Percentiles rank a stretch among this genome's conserved stretches.
Conservation (phyloP, 352 stramenopile genomes). For the Pythium sp. region DNA sequence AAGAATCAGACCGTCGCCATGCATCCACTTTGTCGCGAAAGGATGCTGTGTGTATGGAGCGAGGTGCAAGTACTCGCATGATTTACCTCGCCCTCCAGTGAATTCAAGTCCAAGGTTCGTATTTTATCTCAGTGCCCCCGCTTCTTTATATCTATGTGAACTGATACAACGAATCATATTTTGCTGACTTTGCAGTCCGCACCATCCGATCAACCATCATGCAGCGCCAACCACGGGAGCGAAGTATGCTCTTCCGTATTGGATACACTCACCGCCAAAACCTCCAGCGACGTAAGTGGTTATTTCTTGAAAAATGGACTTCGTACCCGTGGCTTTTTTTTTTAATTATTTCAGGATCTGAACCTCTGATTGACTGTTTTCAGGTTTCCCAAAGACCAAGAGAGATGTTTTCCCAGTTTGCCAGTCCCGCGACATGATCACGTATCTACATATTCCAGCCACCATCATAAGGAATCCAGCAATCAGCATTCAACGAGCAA, state of each 20-base stretch:
- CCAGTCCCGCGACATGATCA: neutral
- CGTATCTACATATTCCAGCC: constrained; percentile 1
- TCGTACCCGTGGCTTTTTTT: neutral
- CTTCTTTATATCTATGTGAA: neutral
- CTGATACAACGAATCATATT: neutral
- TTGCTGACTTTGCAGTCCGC: neutral
- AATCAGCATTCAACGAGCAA: neutral
- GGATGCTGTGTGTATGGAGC: constrained; percentile 48
- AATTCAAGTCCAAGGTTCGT: constrained; percentile 2
- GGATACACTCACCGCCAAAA: constrained; percentile 9
- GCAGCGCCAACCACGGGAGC: neutral
- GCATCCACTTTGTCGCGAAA: constrained; percentile 40
- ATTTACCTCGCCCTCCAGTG: constrained; percentile 10
- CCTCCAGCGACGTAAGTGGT: neutral
- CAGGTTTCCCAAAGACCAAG: neutral
- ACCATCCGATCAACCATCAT: neutral
- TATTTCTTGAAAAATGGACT: neutral
- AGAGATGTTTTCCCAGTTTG: neutral
- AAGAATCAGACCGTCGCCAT: constrained; percentile 13
- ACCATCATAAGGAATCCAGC: neutral
- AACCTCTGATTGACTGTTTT: neutral
- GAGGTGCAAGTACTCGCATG: constrained; percentile 62
- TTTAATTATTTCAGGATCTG: neutral
- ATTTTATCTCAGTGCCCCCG: neutral
- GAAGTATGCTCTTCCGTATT: neutral